Conservation (phyloP, 1,284 basidiomycete genomes). For the Trichosporon sp. region DNA sequence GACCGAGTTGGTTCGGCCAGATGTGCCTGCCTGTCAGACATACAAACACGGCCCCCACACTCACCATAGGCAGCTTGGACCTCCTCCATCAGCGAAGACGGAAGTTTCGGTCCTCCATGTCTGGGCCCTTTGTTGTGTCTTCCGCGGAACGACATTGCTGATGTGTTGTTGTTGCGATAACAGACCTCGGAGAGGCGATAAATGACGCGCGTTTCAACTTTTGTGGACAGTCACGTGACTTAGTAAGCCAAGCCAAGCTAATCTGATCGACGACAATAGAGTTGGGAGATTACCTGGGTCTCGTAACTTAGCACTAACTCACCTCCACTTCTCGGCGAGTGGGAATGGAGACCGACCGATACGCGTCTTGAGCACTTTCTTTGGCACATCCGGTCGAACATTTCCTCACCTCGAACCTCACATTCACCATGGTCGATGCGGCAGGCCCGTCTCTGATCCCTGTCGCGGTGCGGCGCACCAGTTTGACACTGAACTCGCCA, state of each 20-base stretch:
- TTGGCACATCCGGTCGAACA: not conserved
- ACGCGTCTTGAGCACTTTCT: not conserved
- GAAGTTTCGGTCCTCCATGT: slow-evolving; percentile 33
- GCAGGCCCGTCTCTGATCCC: not conserved
- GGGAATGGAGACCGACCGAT: not conserved
- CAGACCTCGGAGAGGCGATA: not conserved
- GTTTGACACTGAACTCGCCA: not conserved
- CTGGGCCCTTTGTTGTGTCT: not conserved
- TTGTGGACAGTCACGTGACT: not conserved
- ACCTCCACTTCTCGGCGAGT: slow-evolving; percentile 1
- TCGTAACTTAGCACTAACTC: not conserved
- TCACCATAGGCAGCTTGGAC: slow-evolving; percentile 30
- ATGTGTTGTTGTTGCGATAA: not conserved
- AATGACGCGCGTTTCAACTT: slow-evolving; percentile 3
- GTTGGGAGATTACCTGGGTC: not conserved
- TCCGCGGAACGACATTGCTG: slow-evolving; percentile 5
- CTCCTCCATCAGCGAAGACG: slow-evolving; percentile 33
- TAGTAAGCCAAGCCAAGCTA: not conserved
- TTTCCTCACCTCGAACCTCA: not conserved
- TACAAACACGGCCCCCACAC: not conserved
- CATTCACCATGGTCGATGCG: not conserved
- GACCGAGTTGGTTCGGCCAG: not conserved
- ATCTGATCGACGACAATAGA: not conserved
- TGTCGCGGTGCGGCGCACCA: not conserved
- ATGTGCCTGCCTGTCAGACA: slow-evolving; percentile 6